Percentiles rank a stretch among this genome's conserved stretches.
Evolutionary conservation across 495 filamentous ascomycete genomes (phyloP).

Genomic region (Physcia stellaris): DNA sequence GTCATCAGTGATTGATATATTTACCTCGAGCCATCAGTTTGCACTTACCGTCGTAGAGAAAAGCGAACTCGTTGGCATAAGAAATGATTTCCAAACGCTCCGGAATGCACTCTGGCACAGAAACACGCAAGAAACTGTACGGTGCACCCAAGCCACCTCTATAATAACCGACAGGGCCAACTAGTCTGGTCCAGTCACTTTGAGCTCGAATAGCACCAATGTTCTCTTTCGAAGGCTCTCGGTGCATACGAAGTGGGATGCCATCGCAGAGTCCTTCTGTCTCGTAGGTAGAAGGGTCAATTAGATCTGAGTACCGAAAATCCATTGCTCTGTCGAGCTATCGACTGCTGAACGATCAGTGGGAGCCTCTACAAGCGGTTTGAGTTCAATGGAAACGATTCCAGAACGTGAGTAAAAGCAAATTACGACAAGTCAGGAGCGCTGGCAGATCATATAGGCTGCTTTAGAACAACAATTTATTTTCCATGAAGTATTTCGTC

Average conservation of each 20-base stretch:
- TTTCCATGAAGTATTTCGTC: too few species aligned
- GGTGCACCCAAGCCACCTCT: conserved; percentile 16
- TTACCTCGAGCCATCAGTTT: background rate
- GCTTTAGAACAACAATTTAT: too few species aligned
- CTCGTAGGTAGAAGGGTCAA: conserved; percentile 12
- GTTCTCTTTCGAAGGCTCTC: conserved; percentile 10
- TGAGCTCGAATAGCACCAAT: conserved; percentile 15
- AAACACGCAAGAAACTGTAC: conserved; percentile 17
- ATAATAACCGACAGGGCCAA: conserved; percentile 12
- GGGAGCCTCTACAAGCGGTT: too few species aligned
- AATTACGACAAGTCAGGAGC: background rate
- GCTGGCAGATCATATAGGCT: too few species aligned
- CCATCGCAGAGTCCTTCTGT: conserved; percentile 14
- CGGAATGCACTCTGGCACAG: conserved; percentile 24
- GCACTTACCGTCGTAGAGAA: conserved; percentile 27
- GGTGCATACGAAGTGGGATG: conserved; percentile 15
- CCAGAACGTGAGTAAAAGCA: background rate
- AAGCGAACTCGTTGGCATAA: conserved; percentile 31
- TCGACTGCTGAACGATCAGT: too few species aligned
- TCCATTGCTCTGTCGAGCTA: too few species aligned
- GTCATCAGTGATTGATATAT: background rate
- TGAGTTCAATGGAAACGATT: too few species aligned
- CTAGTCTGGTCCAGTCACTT: conserved; percentile 18
- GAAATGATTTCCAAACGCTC: conserved; percentile 29
- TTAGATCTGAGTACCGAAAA: conserved; percentile 14